Evolutionary conservation across 768 basidiomycete species (phyloP), one percentile per base, ranked within the genome.

Genomic region (Macrocybe gigantea): DNA sequence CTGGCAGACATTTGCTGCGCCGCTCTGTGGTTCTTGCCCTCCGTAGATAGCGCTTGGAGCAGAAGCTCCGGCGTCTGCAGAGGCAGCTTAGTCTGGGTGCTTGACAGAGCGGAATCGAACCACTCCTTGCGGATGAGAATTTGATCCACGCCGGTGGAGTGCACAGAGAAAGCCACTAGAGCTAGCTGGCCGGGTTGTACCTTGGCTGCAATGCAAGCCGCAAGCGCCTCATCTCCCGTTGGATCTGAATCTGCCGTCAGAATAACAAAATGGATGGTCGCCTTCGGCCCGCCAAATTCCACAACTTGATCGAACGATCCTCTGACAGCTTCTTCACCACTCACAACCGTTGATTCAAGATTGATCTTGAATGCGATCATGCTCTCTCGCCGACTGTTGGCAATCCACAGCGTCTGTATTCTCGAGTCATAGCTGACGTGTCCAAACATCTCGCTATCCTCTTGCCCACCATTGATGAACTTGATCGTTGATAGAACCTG

Each of bases 211-310:
- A 88, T 74, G 53, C 88, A 91, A 5, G 88, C 88, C 7, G 88
- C 88, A 56, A 84, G 81, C 0, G 88, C 87, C 62, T 91, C 88
- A 45, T 86, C 83, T 10, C 88, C 88, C 48, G 79, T 77, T 2
- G 88, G 88, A 63, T 91, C 89, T 4, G 86, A 82, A 56, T 92
- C 88, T 2, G 83, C 85, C 2, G 87, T 88, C 38, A 93, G 75
- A 47, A 93, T 89, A 56, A 92, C 88, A 61, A 93, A 90, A 62
- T 92, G 87, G 48, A 93, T 91, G 2, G 89, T 89, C 7, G 89
- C 77, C 62, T 90, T 90, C 30, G 87, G 85, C 33, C 88, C 88
- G 33, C 71, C 71, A 61, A 93, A 93, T 68, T 93, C 90, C 52
- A 84, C 78, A 40, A 88, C 77, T 63, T 92, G 89, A 48, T 92